Conservation (phyloP, 2,329 filamentous ascomycete species). For the Aspergillus novofumigatus region DNA sequence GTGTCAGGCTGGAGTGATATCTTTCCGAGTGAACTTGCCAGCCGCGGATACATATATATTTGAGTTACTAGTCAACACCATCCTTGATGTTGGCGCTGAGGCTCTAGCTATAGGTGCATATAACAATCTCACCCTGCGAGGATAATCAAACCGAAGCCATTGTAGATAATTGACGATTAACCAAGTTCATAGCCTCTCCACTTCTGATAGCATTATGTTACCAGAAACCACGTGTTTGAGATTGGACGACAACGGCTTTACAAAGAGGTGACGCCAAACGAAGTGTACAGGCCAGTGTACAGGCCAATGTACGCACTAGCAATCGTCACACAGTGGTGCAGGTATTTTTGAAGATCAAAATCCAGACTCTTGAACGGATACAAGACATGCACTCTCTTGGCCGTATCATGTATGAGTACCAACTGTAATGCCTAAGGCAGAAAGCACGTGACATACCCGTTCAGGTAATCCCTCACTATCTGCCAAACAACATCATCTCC, state of each 20-base stretch:
- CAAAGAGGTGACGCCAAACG: background rate
- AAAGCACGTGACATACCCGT: conserved; percentile 1
- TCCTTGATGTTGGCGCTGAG: too few relatives aligned
- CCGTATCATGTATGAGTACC: too few relatives aligned
- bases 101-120: too few relatives aligned
- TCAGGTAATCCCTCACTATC: background rate
- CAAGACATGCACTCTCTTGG: background rate
- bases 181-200: background rate
- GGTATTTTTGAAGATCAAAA: background rate
- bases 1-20: background rate
- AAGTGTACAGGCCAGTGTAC: too few relatives aligned
- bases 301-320: too few relatives aligned
- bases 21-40: too few relatives aligned
- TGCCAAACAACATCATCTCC: background rate
- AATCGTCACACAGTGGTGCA: background rate
- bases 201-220: background rate
- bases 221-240: background rate
- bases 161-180: background rate
- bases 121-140: too few relatives aligned
- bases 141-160: background rate
- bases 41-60: background rate
- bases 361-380: background rate
- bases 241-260: background rate
- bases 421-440: conserved; percentile 4
- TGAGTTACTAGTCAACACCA: too few relatives aligned